Evolutionary conservation across 176 grass and related monocot genomes (phyloP).

Genomic region (Saccharum spontaneum): DNA sequence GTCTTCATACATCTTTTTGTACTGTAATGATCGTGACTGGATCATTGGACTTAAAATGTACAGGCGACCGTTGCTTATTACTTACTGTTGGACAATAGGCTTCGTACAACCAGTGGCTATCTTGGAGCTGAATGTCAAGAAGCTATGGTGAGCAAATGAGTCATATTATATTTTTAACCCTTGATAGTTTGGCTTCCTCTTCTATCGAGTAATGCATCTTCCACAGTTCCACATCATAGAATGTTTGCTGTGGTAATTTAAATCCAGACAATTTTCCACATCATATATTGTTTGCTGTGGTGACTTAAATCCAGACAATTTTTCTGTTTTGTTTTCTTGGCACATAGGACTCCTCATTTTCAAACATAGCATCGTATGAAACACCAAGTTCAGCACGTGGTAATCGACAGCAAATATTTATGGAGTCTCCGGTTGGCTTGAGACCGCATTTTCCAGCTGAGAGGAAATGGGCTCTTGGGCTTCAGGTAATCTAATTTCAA

Average conservation of each 20-base stretch:
- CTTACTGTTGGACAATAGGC: constrained; percentile 80
- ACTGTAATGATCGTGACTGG: constrained; percentile 2
- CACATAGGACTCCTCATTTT: constrained; percentile 51
- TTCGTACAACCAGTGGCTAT: constrained; percentile 64
- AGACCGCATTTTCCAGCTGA: constrained; percentile 63
- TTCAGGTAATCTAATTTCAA: constrained; percentile 56
- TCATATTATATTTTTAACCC: neutral
- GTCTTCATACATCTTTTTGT: neutral
- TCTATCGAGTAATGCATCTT: neutral
- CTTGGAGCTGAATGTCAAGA: constrained; percentile 80
- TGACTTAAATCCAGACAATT: neutral
- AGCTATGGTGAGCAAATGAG: constrained; percentile 51
- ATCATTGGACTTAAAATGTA: constrained; percentile 25
- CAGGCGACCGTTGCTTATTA: constrained; percentile 95
- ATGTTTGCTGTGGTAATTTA: constrained; percentile 11
- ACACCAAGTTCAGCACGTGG: constrained; percentile 49
- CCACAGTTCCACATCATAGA: neutral
- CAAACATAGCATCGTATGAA: constrained; percentile 45
- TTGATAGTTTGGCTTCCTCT: neutral
- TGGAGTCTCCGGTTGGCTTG: constrained; percentile 63
- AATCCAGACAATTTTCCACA: constrained; percentile 3
- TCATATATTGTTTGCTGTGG: constrained; percentile 9
- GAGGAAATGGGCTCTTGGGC: constrained; percentile 89
- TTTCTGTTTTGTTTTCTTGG: constrained; percentile 33
- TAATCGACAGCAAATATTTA: constrained; percentile 50